phyloP scores from a whole-genome alignment of 768 basidiomycete genomes.

The Lactarius vividus region DNA sequence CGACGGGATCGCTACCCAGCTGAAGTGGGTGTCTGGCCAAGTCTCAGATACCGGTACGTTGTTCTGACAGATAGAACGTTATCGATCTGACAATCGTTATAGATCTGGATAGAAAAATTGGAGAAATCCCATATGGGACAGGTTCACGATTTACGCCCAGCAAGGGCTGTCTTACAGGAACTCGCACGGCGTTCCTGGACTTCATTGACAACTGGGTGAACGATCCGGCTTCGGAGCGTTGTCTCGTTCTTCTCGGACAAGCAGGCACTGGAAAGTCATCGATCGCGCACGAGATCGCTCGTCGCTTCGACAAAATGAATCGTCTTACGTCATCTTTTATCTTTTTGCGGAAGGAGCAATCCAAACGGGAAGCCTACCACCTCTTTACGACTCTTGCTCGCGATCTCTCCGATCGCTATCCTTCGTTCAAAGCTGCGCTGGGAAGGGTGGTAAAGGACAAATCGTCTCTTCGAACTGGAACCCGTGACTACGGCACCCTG shows the following conservation, averaged over 20 bases:
- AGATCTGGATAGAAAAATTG: neutral
- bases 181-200: neutral
- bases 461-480: neutral
- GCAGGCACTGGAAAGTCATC: constrained; percentile 2
- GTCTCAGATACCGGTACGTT: neutral
- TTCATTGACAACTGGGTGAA: neutral
- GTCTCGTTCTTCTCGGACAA: neutral
- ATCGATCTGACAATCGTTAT: neutral
- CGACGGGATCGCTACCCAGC: neutral
- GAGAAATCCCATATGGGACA: neutral
- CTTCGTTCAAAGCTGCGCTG: neutral
- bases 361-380: neutral
- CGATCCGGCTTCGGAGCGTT: neutral
- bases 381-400: neutral
- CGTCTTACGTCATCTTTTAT: neutral
- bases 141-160: neutral
- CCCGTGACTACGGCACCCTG: neutral
- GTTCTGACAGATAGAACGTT: no score
- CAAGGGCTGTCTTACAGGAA: constrained; percentile 1
- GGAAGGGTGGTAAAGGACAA: neutral
- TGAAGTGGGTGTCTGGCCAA: neutral
- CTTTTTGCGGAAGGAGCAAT: neutral
- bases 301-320: neutral
- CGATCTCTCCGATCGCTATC: neutral
- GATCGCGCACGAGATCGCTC: neutral